phyloP scores from a whole-genome alignment of 1,284 basidiomycete species.

The Bjerkandera adusta region DNA sequence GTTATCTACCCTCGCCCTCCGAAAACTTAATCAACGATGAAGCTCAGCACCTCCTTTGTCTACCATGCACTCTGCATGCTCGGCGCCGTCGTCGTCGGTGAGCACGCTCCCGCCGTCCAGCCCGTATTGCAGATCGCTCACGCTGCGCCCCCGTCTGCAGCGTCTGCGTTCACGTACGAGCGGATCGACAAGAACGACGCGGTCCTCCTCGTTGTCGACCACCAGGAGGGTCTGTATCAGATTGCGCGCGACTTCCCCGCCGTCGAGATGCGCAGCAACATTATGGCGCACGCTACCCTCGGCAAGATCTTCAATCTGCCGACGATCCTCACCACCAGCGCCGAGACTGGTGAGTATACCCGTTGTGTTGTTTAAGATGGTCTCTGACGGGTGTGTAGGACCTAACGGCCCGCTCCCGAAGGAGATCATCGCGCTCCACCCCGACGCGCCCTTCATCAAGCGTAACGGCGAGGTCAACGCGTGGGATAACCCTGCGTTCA shows the following conservation, averaged over 20 bases:
- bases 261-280: conserved; percentile 38
- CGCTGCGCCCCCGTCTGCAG: no score
- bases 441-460: conserved; percentile 41
- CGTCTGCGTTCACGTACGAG: conserved; percentile 33
- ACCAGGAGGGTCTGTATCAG: conserved; percentile 45
- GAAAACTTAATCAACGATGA: no score
- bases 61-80: no score
- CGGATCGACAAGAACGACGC: conserved; percentile 43
- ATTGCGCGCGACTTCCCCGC: conserved; percentile 39
- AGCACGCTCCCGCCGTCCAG: no score
- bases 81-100: no score
- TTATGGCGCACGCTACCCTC: conserved; percentile 44
- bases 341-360: conserved; percentile 35
- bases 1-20: no score
- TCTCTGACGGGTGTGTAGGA: conserved; percentile 24
- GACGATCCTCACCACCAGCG: conserved; percentile 43
- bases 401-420: conserved; percentile 45
- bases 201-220: conserved; percentile 43
- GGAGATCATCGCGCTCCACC: conserved; percentile 43
- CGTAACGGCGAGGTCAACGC: conserved; percentile 46
- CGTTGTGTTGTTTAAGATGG: background rate
- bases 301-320: conserved; percentile 44
- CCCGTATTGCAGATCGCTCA: no score
- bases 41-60: no score
- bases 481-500: conserved; percentile 48